A percentile compares a stretch with the other conserved stretches of the same genome.
Evolutionary conservation across 345 rosid species (phyloP).

Genomic region (Brassica cretica): DNA sequence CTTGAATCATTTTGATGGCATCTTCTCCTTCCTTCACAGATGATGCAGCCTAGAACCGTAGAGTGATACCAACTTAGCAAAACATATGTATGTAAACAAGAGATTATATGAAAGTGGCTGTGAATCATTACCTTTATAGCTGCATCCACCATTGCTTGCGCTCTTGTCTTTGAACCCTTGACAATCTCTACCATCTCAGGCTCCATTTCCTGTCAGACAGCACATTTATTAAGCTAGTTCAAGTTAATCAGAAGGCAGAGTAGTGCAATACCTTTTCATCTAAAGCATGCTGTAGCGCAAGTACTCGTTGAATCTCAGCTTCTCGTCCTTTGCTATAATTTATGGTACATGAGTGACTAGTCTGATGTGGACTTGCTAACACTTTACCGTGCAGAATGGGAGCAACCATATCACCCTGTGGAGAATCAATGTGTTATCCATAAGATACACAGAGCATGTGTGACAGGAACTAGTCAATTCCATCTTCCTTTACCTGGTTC

Average conservation of each 20-base stretch:
- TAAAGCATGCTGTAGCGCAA: conserved; percentile 50
- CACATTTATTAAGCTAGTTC: conserved; percentile 39
- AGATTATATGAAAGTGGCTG: not conserved
- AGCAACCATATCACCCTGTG: conserved; percentile 50
- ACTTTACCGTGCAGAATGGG: conserved; percentile 45
- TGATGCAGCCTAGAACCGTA: conserved; percentile 64
- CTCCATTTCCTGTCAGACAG: conserved; percentile 57
- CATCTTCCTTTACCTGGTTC: conserved; percentile 40
- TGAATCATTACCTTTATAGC: conserved; percentile 67
- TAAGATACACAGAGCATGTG: conserved; percentile 12
- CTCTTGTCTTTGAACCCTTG: conserved; percentile 64
- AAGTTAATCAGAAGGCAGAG: conserved; percentile 33
- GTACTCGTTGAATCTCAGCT: conserved; percentile 55
- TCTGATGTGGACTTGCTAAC: conserved; percentile 45
- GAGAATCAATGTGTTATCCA: conserved; percentile 14
- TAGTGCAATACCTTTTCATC: conserved; percentile 58
- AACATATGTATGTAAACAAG: conserved; percentile 9
- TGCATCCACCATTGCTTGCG: conserved; percentile 79
- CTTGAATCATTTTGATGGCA: conserved; percentile 56
- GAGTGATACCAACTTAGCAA: conserved; percentile 9
- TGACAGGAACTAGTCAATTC: conserved; percentile 10
- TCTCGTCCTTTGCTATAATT: conserved; percentile 56
- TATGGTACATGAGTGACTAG: conserved; percentile 30
- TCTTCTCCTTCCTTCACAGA: conserved; percentile 77
- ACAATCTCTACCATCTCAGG: conserved; percentile 70